A percentile compares a stretch with the other conserved stretches of the same genome.
Conservation (phyloP, 108 stramenopile genomes). For the Nitzschia sp. region DNA sequence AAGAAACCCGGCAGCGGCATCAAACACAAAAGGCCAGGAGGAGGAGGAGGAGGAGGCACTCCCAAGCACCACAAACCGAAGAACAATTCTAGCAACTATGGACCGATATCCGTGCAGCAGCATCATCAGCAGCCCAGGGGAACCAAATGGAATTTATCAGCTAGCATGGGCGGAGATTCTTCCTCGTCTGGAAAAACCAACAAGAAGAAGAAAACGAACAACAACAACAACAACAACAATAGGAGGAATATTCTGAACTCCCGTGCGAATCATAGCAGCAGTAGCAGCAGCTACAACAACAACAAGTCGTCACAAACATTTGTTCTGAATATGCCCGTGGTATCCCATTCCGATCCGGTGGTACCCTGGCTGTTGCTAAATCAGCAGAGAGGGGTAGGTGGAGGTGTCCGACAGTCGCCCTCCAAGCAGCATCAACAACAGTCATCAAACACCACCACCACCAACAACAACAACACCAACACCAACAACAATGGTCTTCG, state of each 20-base stretch:
- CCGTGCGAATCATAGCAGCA: neutral
- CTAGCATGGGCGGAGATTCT: neutral
- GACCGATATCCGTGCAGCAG: neutral
- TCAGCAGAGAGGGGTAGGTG: neutral
- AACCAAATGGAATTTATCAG: constrained; percentile 1
- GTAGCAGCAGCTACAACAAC: neutral
- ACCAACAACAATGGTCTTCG: neutral
- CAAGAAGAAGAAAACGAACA: neutral
- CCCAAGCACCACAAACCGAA: no score
- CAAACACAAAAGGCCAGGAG: constrained; percentile 2
- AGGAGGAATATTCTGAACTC: neutral
- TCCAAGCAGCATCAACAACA: neutral
- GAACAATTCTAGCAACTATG: no score
- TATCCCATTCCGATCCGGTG: neutral
- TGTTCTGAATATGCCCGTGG: neutral
- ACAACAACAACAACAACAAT: neutral
- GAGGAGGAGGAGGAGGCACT: neutral
- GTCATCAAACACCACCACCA: neutral
- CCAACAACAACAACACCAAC: constrained; percentile 11
- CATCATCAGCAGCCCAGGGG: neutral
- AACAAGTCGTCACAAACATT: neutral
- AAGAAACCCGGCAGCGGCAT: no score
- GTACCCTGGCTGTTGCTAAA: neutral
- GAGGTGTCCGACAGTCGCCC: neutral
- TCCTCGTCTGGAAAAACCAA: neutral